Conservation (phyloP, 805 yeast genomes). For the Yamadazyma sp. region DNA sequence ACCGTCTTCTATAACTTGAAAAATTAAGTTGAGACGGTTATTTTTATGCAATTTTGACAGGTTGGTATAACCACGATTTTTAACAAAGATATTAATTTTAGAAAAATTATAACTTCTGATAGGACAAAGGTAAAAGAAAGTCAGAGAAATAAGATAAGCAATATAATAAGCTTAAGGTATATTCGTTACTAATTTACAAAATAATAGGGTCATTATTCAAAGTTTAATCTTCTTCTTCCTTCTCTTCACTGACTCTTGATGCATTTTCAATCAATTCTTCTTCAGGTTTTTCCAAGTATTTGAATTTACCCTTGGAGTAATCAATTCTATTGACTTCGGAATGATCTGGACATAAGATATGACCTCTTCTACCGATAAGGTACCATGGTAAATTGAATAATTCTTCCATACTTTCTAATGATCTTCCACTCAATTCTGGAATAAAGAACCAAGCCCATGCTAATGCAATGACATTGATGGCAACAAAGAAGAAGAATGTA, state of each 20-base stretch:
- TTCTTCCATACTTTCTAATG: constrained; percentile 52
- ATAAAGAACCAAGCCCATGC: constrained; percentile 47
- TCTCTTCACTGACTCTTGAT: constrained; percentile 11
- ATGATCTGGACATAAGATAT: constrained; percentile 49
- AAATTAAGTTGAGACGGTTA: too few species aligned
- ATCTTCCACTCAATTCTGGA: constrained; percentile 50
- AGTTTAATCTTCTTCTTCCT: constrained; percentile 12
- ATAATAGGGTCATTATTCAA: too few species aligned
- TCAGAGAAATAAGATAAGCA: too few species aligned
- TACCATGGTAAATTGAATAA: constrained; percentile 57
- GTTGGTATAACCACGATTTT: too few species aligned
- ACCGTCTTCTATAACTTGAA: too few species aligned
- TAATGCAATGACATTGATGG: constrained; percentile 39
- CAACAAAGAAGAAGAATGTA: constrained; percentile 50
- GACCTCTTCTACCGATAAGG: constrained; percentile 53
- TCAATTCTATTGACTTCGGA: constrained; percentile 37
- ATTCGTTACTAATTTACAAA: too few species aligned
- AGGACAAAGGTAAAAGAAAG: too few species aligned
- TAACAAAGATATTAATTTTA: too few species aligned
- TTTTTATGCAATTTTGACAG: too few species aligned
- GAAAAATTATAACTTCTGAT: too few species aligned
- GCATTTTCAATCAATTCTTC: constrained; percentile 12
- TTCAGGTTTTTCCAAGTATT: constrained; percentile 12
- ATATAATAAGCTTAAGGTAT: too few species aligned
- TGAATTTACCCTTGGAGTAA: constrained; percentile 16